phyloP scores from a whole-genome alignment of 495 filamentous ascomycete species.

The Talaromyces wortmannii region DNA sequence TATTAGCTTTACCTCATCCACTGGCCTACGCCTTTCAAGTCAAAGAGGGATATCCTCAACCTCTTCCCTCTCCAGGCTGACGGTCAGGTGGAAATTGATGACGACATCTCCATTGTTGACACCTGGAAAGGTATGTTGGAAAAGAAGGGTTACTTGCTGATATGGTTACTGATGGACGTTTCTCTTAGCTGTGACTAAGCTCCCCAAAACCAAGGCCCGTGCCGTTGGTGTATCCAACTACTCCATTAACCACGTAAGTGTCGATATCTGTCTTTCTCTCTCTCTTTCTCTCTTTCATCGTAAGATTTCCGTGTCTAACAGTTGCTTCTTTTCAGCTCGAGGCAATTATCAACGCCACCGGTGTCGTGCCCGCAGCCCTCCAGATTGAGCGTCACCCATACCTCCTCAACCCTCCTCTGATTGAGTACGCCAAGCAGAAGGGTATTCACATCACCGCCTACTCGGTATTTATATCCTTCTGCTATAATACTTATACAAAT shows the following conservation, averaged over 20 bases:
- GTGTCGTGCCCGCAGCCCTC: constrained; percentile 40
- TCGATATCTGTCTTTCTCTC: not conserved
- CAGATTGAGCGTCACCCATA: constrained; percentile 47
- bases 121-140: constrained; percentile 36
- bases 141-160: too few relatives aligned
- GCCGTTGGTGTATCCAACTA: constrained; percentile 47
- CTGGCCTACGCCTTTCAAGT: constrained; percentile 43
- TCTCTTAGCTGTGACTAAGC: constrained; percentile 36
- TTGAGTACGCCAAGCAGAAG: constrained; percentile 38
- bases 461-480: constrained; percentile 23
- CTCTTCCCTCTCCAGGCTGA: constrained; percentile 36
- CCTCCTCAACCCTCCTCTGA: constrained; percentile 35
- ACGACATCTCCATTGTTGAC: constrained; percentile 41
- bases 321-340: constrained; percentile 26
- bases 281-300: not conserved
- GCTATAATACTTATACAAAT: not conserved
- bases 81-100: constrained; percentile 36
- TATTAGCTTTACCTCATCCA: constrained; percentile 44
- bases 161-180: too few relatives aligned
- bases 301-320: not conserved
- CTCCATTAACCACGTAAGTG: constrained; percentile 34
- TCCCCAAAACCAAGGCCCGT: constrained; percentile 44
- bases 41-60: constrained; percentile 17
- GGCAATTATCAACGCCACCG: constrained; percentile 41
- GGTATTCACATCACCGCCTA: constrained; percentile 42